Evolutionary conservation across 495 filamentous ascomycete genomes (phyloP), one percentile per base, ranked within the genome.

Genomic region (Neurospora discreta): DNA sequence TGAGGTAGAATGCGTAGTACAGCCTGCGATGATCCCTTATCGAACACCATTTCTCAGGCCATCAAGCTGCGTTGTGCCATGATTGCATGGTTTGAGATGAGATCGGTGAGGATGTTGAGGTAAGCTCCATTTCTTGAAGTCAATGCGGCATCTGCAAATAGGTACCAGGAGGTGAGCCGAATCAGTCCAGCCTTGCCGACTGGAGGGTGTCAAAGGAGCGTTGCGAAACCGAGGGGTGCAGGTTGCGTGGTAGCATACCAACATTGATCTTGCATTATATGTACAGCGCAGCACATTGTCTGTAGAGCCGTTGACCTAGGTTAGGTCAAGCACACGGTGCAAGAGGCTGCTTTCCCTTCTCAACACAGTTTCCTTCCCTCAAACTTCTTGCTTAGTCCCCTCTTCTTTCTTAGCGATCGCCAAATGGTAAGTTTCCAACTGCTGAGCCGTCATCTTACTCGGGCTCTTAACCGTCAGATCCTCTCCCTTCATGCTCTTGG

Each of bases 401-500:
- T 72, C 42, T 43, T 73, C 20, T 36, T 42, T 42, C 39, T 70
- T 30, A 6, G 71, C 43, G 65, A 77, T 73, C 9, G 72, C 58
- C 20, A 93, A 80, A 78, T 93, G 90, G 82, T 98, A 99, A 4
- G 85, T 89, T 73, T 86, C 78, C 76, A 93, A 82, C 70, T 91
- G 87, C 74, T 87, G 85, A 68, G 86, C 80, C 0, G 85, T 90
- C 71, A 95, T 85, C 72, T 74, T 74, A 33, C 88, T 87, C 0
- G 95, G 95, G 74, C 89, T 91, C 67, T 87, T 88, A 18, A 97
- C 93, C 79, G 94, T 86, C 38, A 87, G 78, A 81, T 99, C 95
- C 77, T 95, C 91, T 1, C 93, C 92, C 80, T 90, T 95, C 41
- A 91, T 91, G 69, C 85, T 91, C 82, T 99, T 99, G 3, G 95